Evolutionary conservation across 2,329 filamentous ascomycete species (phyloP), one percentile per base, ranked within the genome.

Genomic region (Pseudomassariella vexata): DNA sequence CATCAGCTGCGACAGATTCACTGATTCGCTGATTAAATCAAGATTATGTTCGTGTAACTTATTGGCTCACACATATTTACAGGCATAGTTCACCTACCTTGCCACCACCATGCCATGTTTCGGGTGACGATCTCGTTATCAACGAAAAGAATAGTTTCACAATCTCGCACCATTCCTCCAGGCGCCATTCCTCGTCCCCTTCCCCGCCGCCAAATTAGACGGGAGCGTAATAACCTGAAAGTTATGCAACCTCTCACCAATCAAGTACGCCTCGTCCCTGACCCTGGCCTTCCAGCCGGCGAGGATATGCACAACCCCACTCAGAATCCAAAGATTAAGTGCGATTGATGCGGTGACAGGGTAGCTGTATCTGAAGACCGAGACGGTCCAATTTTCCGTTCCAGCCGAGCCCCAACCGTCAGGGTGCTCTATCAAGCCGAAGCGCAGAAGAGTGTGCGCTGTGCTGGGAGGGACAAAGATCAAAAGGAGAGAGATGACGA

Each of bases 241-340:
- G 57, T 98, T 98, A 62, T 98, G 94, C 50, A 98, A 61, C 38
- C 89, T 68, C 63, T 98, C 90, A 3, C 92, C 92, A 51, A 96
- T 92, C 26, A 98, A 66, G 56, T 98, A 98, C 1, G 94, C 89
- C 60, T 98, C 94, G 56, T 98, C 94, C 23, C 87, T 71, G 28
- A 98, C 87, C 36, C 82, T 76, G 36, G 79, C 70, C 47, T 85
- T 78, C 89, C 90, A 96, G 14, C 76, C 65, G 28, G 75, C 73
- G 31, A 92, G 72, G 32, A 86, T 72, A 27, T 71, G 61, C 7
- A 73, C 50, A n/a, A 81, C 52, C 9, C 71, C 68, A 50, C 66
- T 71, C 7, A 73, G 50, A 2, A 61, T 53, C 19, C 68, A 56
- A 4, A 65, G 47, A 4, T 58, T 48, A 5, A 73, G 46, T 3